Conservation (phyloP, 1,284 basidiomycete genomes). For the Microstroma glucosiphilum region DNA sequence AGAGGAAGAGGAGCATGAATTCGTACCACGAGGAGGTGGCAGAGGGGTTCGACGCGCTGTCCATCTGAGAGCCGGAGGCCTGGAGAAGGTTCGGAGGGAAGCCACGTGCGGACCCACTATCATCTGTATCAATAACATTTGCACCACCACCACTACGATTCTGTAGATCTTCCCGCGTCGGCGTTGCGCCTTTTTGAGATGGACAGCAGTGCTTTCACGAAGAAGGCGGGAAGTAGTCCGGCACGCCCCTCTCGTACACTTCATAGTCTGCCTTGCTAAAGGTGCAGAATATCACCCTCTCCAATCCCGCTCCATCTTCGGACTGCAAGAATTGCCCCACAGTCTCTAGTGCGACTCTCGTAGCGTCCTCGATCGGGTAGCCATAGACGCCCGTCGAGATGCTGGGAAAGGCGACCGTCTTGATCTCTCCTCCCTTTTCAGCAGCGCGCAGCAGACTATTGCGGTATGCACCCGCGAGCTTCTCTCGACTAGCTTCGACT, state of each 20-base stretch:
- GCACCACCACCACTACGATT: too few species aligned
- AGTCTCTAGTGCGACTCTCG: constrained; percentile 25
- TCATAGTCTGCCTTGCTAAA: constrained; percentile 29
- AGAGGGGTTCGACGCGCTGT: not conserved
- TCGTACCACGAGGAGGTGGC: not conserved
- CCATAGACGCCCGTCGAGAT: constrained; percentile 49
- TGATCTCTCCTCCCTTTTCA: constrained; percentile 11
- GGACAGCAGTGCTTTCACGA: too few species aligned
- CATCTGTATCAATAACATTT: too few species aligned
- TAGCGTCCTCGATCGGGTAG: constrained; percentile 39
- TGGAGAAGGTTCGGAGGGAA: not conserved
- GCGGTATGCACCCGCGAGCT: constrained; percentile 53
- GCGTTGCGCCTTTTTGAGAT: too few species aligned
- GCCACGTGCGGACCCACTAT: not conserved
- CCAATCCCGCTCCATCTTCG: constrained; percentile 20
- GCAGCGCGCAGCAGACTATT: constrained; percentile 26
- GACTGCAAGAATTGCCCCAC: constrained; percentile 29
- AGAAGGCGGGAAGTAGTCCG: too few species aligned
- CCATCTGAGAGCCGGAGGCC: not conserved
- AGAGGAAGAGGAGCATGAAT: not conserved
- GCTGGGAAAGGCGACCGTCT: constrained; percentile 39
- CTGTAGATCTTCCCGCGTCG: too few species aligned
- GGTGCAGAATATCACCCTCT: constrained; percentile 36
- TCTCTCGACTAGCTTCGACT: constrained; percentile 39
- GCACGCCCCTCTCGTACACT: constrained; percentile 15